Conservation (phyloP, 2,329 filamentous ascomycete genomes). For the Fragosphaeria purpurea region DNA sequence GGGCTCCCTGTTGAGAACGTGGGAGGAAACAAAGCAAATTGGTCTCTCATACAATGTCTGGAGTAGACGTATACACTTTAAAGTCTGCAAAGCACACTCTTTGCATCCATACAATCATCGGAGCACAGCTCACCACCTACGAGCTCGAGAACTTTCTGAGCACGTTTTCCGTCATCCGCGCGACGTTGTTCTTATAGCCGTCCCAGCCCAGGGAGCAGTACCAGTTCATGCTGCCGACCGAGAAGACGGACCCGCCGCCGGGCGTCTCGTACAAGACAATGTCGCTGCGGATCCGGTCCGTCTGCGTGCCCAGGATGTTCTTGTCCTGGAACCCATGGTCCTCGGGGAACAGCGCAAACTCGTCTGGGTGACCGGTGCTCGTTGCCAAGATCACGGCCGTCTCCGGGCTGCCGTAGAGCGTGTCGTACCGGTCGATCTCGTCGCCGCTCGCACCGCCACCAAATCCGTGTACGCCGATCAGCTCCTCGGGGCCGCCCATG, state of each 20-base stretch:
- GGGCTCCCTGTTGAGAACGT: too few species aligned
- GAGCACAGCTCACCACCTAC: too few species aligned
- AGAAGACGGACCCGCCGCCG: slow-evolving; percentile 11
- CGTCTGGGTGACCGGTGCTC: slow-evolving; percentile 13
- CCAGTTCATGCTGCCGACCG: slow-evolving; percentile 19
- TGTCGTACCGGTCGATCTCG: slow-evolving; percentile 24
- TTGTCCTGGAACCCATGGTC: slow-evolving; percentile 14
- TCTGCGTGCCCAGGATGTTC: slow-evolving; percentile 14
- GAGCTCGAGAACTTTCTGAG: too few species aligned
- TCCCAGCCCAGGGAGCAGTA: slow-evolving; percentile 15
- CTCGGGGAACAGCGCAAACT: slow-evolving; percentile 15
- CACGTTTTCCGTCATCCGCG: slow-evolving; percentile 15
- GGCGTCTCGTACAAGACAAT: slow-evolving; percentile 16
- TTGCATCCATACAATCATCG: too few species aligned
- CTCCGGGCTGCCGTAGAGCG: slow-evolving; percentile 19
- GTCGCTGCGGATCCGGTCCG: slow-evolving; percentile 14
- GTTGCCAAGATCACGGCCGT: slow-evolving; percentile 20
- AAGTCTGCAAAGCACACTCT: too few species aligned
- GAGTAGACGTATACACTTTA: too few species aligned
- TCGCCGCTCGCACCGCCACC: slow-evolving; percentile 19
- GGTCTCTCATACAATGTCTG: too few species aligned
- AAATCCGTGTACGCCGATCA: slow-evolving; percentile 26
- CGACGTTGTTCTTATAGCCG: slow-evolving; percentile 17
- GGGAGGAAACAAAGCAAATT: too few species aligned
- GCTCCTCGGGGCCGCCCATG: slow-evolving; percentile 7